A percentile compares a stretch with the other conserved stretches of the same genome.
Conservation (phyloP, 352 stramenopile species). For the Globisporangium megalacanthum region DNA sequence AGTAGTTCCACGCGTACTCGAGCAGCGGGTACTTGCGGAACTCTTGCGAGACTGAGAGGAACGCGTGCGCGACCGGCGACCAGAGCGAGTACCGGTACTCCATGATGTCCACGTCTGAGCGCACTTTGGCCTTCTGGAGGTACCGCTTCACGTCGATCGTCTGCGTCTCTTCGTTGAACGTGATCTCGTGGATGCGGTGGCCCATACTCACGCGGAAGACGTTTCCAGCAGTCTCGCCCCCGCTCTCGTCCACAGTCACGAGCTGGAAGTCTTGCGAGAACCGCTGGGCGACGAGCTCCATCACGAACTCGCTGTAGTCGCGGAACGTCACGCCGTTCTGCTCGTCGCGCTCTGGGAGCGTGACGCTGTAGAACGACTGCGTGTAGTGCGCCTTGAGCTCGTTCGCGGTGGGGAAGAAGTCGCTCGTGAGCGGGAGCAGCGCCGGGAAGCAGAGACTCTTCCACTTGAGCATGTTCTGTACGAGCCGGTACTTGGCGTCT, state of each 20-base stretch:
- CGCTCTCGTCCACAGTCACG: conserved; percentile 51
- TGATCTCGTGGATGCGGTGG: conserved; percentile 84
- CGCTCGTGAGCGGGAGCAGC: conserved; percentile 90
- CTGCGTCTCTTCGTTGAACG: conserved; percentile 82
- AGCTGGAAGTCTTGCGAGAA: conserved; percentile 86
- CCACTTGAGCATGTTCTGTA: conserved; percentile 94
- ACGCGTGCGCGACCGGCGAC: conserved; percentile 57
- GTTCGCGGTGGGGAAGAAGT: conserved; percentile 79
- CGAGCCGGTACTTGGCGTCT: conserved; percentile 46
- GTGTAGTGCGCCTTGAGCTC: conserved; percentile 81
- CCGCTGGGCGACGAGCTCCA: conserved; percentile 83
- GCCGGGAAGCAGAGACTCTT: conserved; percentile 95
- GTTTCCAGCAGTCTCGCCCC: conserved; percentile 23
- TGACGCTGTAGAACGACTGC: conserved; percentile 84
- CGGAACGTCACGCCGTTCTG: conserved; percentile 58
- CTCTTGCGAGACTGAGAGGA: conserved; percentile 61
- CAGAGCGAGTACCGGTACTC: conserved; percentile 82
- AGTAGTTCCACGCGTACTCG: conserved; percentile 84
- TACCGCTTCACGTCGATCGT: conserved; percentile 86
- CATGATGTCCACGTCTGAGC: conserved; percentile 72
- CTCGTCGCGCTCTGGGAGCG: conserved; percentile 64
- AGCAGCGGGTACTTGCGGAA: conserved; percentile 80
- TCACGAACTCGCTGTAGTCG: conserved; percentile 71
- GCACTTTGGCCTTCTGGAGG: conserved; percentile 49
- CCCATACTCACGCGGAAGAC: conserved; percentile 82